Conservation (phyloP, 805 yeast genomes). For the Wickerhamiella brachini region DNA sequence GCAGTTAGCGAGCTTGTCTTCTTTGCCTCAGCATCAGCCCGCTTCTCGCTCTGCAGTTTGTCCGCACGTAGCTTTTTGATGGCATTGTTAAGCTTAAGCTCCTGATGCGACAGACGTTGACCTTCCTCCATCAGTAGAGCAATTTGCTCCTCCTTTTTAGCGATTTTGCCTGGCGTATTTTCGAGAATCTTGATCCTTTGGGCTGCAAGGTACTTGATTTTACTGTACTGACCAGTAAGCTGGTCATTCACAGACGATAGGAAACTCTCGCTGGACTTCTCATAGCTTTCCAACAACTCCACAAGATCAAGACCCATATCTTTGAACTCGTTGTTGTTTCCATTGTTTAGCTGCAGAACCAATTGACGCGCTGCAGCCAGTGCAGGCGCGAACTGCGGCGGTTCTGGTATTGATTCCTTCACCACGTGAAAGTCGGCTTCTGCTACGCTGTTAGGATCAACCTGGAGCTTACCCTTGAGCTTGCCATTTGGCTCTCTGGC, state of each 20-base stretch:
- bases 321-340: not conserved
- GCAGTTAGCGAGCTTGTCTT: conserved; percentile 19
- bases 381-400: not conserved
- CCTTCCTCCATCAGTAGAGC: conserved; percentile 40
- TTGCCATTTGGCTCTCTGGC: too few species aligned
- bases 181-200: not conserved
- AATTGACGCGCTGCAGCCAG: not conserved
- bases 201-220: conserved; percentile 9
- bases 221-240: conserved; percentile 6
- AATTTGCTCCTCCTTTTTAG: conserved; percentile 39
- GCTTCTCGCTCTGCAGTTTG: conserved; percentile 28
- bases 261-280: conserved; percentile 1
- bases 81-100: conserved; percentile 50
- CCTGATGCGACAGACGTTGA: conserved; percentile 27
- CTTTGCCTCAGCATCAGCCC: conserved; percentile 21
- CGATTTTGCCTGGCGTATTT: not conserved
- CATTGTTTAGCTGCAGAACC: not conserved
- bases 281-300: conserved; percentile 8
- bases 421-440: conserved; percentile 5
- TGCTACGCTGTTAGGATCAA: not conserved
- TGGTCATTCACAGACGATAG: conserved; percentile 3
- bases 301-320: conserved; percentile 3
- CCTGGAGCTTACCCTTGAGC: conserved; percentile 36
- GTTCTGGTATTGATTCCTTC: not conserved
- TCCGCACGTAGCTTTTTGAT: conserved; percentile 47